Base-by-base conservation (phyloP, 805 yeast species). In the Candida multigemmis region DNA sequence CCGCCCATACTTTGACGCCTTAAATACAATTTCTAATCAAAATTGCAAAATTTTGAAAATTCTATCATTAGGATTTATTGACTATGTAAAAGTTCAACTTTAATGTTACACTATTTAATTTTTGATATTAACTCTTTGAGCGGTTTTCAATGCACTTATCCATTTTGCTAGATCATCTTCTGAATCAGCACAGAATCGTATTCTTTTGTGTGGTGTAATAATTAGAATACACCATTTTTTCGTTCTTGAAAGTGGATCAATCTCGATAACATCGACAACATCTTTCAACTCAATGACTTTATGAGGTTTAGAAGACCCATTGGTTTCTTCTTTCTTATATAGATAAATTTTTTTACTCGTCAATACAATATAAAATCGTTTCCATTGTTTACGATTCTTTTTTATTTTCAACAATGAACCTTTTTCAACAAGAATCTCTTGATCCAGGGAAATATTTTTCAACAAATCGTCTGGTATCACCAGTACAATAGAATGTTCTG, bases 351-450 rank as follows among this genome's bases (percentile, higher is more conserved):
- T 44, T 15, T 44, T 48, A 35, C 56, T 61, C 10, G 73, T 68
- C 12, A 70, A 41, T 2, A 63, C 52, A 9, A 67, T 48, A 37
- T 59, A 63, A 35, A 57, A 56, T 30, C 44, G 43, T 27, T 53
- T 58, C 75, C 76, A 70, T 35, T 68, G 72, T 37, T 59, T 64
- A 39, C 58, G 60, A 8, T 63, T 42, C 26, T 58, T 60, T 30
- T 53, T 53, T 14, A 66, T 50, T 8, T 69, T 42, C 20, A 53
- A 37, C 9, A 69, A 35, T 24, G 52, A 42, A 0, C 77, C 76
- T 29, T 55, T 43, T 19, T 57, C 62, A 10, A 71, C 46, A 15
- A 34, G 23, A 34, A 30, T 42, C 38, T 50, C 46, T 12, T 35
- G 34, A 16, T n/a, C n/a, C n/a, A n/a, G n/a, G n/a, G n/a, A n/a